A percentile compares a stretch with the other conserved stretches of the same genome.
Conservation (phyloP, 257 asterid genomes). For the Solanum arcanum region DNA sequence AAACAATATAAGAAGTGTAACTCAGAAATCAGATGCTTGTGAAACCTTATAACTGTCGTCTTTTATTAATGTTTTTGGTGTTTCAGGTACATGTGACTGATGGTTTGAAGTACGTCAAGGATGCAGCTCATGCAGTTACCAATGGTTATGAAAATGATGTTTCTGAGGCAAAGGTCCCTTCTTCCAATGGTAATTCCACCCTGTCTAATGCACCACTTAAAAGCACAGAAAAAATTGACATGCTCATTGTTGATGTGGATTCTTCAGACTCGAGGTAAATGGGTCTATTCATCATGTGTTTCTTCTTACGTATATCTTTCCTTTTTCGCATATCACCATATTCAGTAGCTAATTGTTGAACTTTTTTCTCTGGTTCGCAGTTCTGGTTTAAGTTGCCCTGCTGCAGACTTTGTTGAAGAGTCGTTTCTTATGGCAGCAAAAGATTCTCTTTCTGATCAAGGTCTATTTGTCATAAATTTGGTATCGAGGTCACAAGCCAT, state of each 20-base stretch:
- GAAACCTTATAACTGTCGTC: not conserved
- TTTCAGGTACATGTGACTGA: conserved; percentile 60
- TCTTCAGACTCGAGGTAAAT: conserved; percentile 74
- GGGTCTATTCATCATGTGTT: not conserved
- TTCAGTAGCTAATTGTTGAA: not conserved
- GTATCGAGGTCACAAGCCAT: conserved; percentile 74
- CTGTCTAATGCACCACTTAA: conserved; percentile 16
- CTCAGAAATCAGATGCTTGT: not conserved
- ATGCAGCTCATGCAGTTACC: conserved; percentile 20
- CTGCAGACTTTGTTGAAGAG: conserved; percentile 66
- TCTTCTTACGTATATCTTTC: not conserved
- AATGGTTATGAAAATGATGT: conserved; percentile 1
- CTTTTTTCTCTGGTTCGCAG: conserved; percentile 27
- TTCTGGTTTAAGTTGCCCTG: conserved; percentile 87
- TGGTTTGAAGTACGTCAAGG: conserved; percentile 55
- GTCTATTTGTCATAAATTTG: conserved; percentile 66
- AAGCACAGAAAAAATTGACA: conserved; percentile 25
- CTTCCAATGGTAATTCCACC: conserved; percentile 6
- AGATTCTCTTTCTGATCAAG: conserved; percentile 64
- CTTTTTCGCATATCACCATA: not conserved
- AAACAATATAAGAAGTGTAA: not conserved
- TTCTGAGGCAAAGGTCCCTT: not conserved
- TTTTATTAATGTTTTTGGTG: not conserved
- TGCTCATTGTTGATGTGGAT: conserved; percentile 87
- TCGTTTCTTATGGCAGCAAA: conserved; percentile 54